Base-by-base conservation (phyloP, 148 eudicot species). In the Rhododendron ferrugineum region DNA sequence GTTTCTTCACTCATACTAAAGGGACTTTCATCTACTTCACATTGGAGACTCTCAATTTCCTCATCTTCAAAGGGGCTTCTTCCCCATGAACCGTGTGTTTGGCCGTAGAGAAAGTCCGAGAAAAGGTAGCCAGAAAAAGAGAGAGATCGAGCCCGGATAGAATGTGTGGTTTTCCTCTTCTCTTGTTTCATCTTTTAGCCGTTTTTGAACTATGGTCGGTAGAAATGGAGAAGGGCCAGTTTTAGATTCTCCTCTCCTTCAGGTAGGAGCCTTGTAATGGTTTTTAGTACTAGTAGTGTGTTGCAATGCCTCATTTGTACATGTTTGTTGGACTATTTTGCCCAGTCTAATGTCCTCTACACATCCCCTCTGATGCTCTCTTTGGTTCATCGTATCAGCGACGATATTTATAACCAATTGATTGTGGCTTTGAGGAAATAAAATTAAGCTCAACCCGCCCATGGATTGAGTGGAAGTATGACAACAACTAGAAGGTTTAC, bases 11-110 rank as follows among this genome's bases (percentile, higher is more conserved):
- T 32, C 99, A 97, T 82, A 87, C 91, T 6, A 92, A 94, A 90
- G 99, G 99, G 56, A 93, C 94, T 34, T 97, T 95, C 91, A 93
- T 95, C 89, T 97, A 97, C 74, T 97, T 97, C 88, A 97, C 94
- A 23, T 56, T 97, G 79, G 99, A 94, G 93, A 93, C 94, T 4
- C 98, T 97, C 82, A 93, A 93, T 82, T 95, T 95, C 89, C 98
- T 97, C 91, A 92, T 97, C 95, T 97, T 94, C 92, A 94, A 94
- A 93, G 98, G 98, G 28, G 94, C 98, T 68, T 82, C 89, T 87
- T 87, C 92, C 28, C 87, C 88, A 15, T 47, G 32, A 32, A n/a
- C 10, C 34, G 6, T 26, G 40, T 40, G 23, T 80, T 54, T 72
- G 64, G 70, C 5, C 30, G 2, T 2, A 0, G 2, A 73, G 49